Conservation (phyloP, 192 early-diverging fungal genomes). For the Coemansia nantahalensis region DNA sequence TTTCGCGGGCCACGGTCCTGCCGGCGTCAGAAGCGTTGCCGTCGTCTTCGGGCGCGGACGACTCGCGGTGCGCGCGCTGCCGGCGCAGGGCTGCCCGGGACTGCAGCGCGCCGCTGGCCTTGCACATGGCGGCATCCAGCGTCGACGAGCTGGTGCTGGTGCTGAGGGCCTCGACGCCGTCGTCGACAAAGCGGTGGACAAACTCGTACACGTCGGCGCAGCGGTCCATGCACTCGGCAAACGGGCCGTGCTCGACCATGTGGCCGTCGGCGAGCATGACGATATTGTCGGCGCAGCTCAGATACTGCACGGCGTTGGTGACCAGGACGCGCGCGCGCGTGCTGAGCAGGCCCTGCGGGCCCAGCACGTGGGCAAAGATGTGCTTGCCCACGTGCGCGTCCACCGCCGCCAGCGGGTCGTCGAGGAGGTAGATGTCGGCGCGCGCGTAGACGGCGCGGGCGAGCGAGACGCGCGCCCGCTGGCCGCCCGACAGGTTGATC, state of each 20-base stretch:
- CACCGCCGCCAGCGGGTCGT: constrained; percentile 75
- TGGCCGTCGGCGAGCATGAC: constrained; percentile 54
- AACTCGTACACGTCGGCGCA: constrained; percentile 51
- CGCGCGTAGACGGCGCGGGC: constrained; percentile 67
- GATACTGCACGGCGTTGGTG: constrained; percentile 58
- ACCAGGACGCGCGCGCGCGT: constrained; percentile 57
- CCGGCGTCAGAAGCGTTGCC: constrained; percentile 7
- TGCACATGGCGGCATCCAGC: constrained; percentile 51
- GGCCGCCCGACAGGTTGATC: constrained; percentile 62
- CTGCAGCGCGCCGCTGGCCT: constrained; percentile 3
- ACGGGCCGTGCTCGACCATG: constrained; percentile 54
- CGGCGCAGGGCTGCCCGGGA: not conserved
- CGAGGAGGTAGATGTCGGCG: constrained; percentile 64
- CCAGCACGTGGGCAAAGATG: constrained; percentile 58
- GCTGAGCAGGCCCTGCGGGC: constrained; percentile 50
- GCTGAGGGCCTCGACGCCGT: constrained; percentile 12
- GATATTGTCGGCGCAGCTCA: constrained; percentile 50
- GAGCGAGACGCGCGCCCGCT: constrained; percentile 63
- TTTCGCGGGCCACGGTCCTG: constrained; percentile 68
- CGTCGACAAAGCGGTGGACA: constrained; percentile 36
- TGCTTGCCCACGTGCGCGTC: constrained; percentile 63
- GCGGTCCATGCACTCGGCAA: constrained; percentile 45
- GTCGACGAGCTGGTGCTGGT: constrained; percentile 19
- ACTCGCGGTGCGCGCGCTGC: too few relatives aligned
- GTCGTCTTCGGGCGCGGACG: too few relatives aligned